Percentiles rank a stretch among this genome's conserved stretches.
These are phyloP conservation scores for Dothideomycetes sp. DNA, from an alignment of 2,329 filamentous ascomycete species.

Conservation along the genomic window DNA sequence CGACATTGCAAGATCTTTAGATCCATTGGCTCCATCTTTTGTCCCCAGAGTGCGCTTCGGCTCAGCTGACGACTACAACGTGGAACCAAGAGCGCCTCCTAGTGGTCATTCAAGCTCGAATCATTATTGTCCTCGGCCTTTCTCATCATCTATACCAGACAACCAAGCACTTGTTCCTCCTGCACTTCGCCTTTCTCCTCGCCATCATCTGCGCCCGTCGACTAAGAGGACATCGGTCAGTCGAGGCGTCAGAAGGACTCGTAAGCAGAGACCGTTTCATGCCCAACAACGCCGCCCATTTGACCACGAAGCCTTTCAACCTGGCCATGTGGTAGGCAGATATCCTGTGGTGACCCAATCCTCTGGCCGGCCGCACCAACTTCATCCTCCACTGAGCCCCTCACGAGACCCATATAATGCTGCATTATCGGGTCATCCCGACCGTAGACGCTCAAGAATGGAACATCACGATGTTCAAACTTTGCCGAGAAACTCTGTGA, in stretches of 20 bases:
- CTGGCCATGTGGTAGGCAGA: conserved; percentile 10
- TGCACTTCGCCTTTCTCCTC: no score
- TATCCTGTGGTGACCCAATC: conserved; percentile 1
- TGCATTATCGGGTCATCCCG: no score
- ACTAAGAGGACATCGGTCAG: no score
- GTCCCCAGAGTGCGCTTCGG: conserved; percentile 17
- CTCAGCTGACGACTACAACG: conserved; percentile 3
- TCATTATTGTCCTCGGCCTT: background rate
- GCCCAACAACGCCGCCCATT: background rate
- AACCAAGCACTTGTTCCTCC: no score
- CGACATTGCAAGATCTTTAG: conserved; percentile 8
- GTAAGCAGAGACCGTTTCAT: background rate
- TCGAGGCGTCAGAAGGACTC: background rate
- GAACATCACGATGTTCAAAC: background rate
- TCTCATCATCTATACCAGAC: conserved; percentile 2
- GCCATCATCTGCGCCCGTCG: no score
- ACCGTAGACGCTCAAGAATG: no score
- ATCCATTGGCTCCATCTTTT: conserved; percentile 19
- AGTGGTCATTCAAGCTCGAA: conserved; percentile 5
- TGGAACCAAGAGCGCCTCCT: conserved; percentile 5
- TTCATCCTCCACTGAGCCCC: no score
- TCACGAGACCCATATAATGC: background rate
- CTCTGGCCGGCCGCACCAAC: no score
- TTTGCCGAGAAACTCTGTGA: background rate
- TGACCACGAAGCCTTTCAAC: conserved; percentile 8